phyloP scores from a whole-genome alignment of 805 yeast genomes.

The Starmera pachycereana region DNA sequence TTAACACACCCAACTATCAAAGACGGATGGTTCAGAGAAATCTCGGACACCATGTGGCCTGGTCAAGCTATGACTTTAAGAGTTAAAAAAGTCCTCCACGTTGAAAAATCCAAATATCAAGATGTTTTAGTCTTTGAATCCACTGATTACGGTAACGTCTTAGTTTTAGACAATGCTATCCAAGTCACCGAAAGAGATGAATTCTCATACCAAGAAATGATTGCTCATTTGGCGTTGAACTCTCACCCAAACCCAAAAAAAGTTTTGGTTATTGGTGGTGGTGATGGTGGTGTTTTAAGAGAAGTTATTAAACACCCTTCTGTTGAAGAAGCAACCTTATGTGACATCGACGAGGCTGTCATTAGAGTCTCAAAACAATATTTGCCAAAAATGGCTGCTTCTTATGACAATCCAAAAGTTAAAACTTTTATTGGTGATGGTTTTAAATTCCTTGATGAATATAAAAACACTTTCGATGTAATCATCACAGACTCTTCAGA shows the following conservation, averaged over 20 bases:
- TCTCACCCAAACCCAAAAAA: conserved; percentile 91
- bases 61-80: conserved; percentile 94
- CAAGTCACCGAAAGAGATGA: conserved; percentile 97
- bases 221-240: conserved; percentile 84
- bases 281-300: conserved; percentile 97
- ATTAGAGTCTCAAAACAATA: conserved; percentile 77
- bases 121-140: conserved; percentile 91
- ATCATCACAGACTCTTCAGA: conserved; percentile 96
- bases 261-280: conserved; percentile 95
- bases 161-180: conserved; percentile 89
- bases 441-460: conserved; percentile 83
- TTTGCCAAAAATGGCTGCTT: conserved; percentile 79
- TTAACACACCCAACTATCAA: conserved; percentile 31
- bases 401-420: conserved; percentile 82
- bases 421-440: conserved; percentile 93
- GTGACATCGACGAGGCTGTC: conserved; percentile 94
- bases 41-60: conserved; percentile 96
- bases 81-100: conserved; percentile 80
- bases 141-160: conserved; percentile 88
- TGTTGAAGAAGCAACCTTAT: conserved; percentile 82
- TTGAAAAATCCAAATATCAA: conserved; percentile 81
- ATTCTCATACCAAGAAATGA: conserved; percentile 97
- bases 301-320: conserved; percentile 83
- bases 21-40: conserved; percentile 96
- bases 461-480: conserved; percentile 83